Evolutionary conservation across 75 land plant species (phyloP).

Genomic region (Picea glauca): DNA sequence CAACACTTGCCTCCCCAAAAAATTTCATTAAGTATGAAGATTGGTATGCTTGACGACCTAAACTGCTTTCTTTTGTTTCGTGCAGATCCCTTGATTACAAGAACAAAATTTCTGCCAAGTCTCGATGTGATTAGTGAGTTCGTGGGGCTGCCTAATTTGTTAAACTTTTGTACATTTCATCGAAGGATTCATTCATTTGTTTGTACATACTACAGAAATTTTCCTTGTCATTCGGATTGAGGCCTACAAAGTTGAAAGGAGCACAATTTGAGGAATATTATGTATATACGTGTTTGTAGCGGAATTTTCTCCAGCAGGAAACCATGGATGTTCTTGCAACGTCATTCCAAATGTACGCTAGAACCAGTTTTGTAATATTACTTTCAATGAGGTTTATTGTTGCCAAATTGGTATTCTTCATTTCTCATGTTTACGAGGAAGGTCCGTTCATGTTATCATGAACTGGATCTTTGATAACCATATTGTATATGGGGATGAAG

Average conservation of each 20-base stretch:
- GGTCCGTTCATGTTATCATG: neutral
- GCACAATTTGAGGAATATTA: neutral
- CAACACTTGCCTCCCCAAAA: neutral
- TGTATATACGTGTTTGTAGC: neutral
- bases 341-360: neutral
- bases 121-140: neutral
- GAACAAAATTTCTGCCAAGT: neutral
- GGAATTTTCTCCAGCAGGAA: neutral
- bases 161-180: neutral
- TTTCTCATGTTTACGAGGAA: neutral
- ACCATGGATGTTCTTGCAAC: neutral
- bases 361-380: neutral
- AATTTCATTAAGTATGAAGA: neutral
- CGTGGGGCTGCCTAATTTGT: neutral
- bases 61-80: neutral
- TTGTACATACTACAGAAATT: neutral
- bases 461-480: neutral
- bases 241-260: neutral
- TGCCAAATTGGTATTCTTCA: neutral
- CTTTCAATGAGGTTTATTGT: neutral
- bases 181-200: conserved; percentile 4
- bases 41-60: neutral
- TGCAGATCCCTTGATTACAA: conserved; percentile 2
- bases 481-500: neutral
- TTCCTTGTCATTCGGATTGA: neutral